Evolutionary conservation across 2,329 filamentous ascomycete species (phyloP), one percentile per base, ranked within the genome.

Genomic region (Amauroascus verrucosus): DNA sequence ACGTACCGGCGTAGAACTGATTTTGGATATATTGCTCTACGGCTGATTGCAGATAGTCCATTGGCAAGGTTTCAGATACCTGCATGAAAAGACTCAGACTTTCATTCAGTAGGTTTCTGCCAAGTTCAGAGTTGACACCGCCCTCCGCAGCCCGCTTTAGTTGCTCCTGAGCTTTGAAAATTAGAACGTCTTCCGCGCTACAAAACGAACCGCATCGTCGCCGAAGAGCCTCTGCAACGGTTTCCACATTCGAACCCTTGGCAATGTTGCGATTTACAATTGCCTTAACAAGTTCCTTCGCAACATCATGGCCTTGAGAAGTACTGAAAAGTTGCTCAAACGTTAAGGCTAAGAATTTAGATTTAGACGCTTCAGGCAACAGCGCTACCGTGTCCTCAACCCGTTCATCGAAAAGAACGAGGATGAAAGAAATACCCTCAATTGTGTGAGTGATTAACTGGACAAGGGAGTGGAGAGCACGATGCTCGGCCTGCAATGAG

Each of bases 251-350:
- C 3, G 90, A 91, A 8, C 94, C 93, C 63, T 88, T 95, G 54
- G 91, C 86, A 62, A 98, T 98, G 67, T 95, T 98, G 63, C 90
- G 84, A 68, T 97, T 97, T 52, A 98, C 93, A 63, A 98, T 97
- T 0, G 91, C 89, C 68, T 97, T 98, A 54, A 98, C 93, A 1
- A 98, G 77, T 53, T 95, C 80, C 69, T 95, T 96, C 2, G 91
- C 94, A 22, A 97, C 79, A 9, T 95, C 88, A 61, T 88, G 88
- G 30, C 93, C 93, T 16, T 82, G 77, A 5, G 78, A 71, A 40
- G 85, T 82, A 3, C 88, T 86, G 67, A 98, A 97, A 0, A 98
- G 80, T 44, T 81, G 80, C 67, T 97, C 88, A 64, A 88, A 98
- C 0, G 88, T 96, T 51, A 98, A 77, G 33, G 84, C 79, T 55